These are phyloP conservation scores for Brasenia schreberi DNA, from an alignment of 164 flowering plant genomes.

Conservation along the genomic window DNA sequence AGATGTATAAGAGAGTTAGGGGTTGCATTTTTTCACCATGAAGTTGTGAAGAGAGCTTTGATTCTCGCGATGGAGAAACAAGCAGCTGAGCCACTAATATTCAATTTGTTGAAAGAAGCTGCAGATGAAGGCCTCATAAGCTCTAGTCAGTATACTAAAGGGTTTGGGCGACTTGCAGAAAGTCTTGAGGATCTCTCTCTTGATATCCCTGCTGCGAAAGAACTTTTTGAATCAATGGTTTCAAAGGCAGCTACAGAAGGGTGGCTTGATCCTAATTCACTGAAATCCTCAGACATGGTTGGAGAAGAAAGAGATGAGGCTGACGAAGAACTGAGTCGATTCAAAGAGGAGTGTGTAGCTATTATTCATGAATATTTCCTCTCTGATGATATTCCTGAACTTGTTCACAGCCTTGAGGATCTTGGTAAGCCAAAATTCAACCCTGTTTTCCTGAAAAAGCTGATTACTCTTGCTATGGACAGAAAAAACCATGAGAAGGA, in stretches of 20 bases:
- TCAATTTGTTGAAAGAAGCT: constrained; percentile 68
- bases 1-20: constrained; percentile 85
- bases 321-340: constrained; percentile 37
- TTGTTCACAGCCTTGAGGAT: constrained; percentile 80
- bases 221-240: constrained; percentile 43
- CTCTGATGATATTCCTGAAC: constrained; percentile 94
- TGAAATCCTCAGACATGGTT: constrained; percentile 26
- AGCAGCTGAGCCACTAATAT: constrained; percentile 53
- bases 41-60: constrained; percentile 86
- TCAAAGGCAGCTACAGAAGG: constrained; percentile 70
- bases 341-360: constrained; percentile 67
- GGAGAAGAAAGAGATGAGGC: constrained; percentile 26
- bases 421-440: constrained; percentile 60
- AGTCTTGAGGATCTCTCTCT: constrained; percentile 94
- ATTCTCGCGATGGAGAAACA: constrained; percentile 78
- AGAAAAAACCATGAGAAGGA: constrained; percentile 93
- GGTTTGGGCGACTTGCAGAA: constrained; percentile 73
- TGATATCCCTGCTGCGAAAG: constrained; percentile 86
- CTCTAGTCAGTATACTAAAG: constrained; percentile 77
- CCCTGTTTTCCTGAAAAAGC: constrained; percentile 77
- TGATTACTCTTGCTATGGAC: constrained; percentile 94
- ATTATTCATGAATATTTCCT: constrained; percentile 91
- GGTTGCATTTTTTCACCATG: constrained; percentile 88
- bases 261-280: constrained; percentile 75
- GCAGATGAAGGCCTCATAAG: constrained; percentile 90